A percentile compares a stretch with the other conserved stretches of the same genome.
Conservation (phyloP, 768 basidiomycete genomes). For the Lactifluus echinatus region DNA sequence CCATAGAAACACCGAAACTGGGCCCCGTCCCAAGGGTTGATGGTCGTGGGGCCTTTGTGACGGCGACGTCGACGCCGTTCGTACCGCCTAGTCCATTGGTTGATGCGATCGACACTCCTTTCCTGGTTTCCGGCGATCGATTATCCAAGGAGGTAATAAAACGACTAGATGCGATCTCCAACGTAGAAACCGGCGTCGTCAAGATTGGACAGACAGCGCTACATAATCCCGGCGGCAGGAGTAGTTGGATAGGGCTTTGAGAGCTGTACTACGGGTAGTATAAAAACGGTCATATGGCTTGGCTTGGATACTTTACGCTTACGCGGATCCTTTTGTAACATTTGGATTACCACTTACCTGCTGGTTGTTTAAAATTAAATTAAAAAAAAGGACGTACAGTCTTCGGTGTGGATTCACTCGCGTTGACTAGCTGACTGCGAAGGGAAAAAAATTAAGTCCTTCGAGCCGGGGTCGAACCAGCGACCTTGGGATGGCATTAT, state of each 20-base stretch:
- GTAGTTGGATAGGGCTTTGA: conserved; percentile 88
- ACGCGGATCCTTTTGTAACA: background rate
- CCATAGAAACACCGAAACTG: conserved; percentile 28
- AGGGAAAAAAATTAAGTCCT: conserved; percentile 19
- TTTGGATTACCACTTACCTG: background rate
- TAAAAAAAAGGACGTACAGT: no score
- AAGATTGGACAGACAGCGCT: conserved; percentile 93
- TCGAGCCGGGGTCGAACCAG: conserved; percentile 29
- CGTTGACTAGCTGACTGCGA: background rate
- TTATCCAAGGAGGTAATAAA: conserved; percentile 7
- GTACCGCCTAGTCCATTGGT: conserved; percentile 56
- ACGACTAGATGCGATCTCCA: conserved; percentile 18
- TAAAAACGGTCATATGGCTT: background rate
- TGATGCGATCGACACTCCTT: conserved; percentile 49
- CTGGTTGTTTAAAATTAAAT: no score
- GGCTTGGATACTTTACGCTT: background rate
- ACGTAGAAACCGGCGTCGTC: conserved; percentile 39
- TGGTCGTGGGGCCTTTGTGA: conserved; percentile 19
- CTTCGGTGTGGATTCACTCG: no score
- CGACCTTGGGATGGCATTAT: conserved; percentile 27
- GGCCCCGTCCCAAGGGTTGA: conserved; percentile 19
- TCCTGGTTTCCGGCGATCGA: conserved; percentile 20
- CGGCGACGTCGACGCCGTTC: conserved; percentile 23
- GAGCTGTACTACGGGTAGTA: background rate
- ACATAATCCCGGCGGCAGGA: conserved; percentile 85